Evolutionary conservation across 257 asterid species (phyloP).

Genomic region (Cruciata laevipes): DNA sequence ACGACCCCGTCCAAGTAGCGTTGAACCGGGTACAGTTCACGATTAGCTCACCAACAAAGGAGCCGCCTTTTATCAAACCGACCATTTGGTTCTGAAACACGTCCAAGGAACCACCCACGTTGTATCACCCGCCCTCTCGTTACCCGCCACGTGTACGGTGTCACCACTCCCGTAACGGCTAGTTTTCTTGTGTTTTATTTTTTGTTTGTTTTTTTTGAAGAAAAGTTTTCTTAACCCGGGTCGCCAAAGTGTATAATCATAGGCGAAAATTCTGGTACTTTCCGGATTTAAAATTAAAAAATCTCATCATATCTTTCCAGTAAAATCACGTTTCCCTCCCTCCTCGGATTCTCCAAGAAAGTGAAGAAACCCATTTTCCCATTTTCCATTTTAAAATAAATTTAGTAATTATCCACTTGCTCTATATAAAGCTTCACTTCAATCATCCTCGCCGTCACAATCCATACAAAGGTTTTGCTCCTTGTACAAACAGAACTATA

Average conservation of each 20-base stretch:
- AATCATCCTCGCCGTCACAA: background rate
- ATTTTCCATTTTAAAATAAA: background rate
- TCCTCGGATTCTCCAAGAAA: conserved; percentile 5
- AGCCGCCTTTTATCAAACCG: conserved; percentile 46
- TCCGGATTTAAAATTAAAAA: conserved; percentile 16
- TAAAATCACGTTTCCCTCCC: background rate
- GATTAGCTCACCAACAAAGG: background rate
- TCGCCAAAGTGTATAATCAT: conserved; percentile 8
- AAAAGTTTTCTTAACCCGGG: background rate
- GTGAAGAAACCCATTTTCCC: conserved; percentile 2
- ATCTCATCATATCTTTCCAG: background rate
- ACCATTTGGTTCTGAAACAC: conserved; percentile 29
- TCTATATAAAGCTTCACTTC: conserved; percentile 4
- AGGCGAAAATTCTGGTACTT: conserved; percentile 26
- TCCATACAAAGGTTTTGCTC: background rate
- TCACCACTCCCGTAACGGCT: conserved; percentile 38
- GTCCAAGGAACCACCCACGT: conserved; percentile 26
- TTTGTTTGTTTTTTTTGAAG: too few relatives aligned
- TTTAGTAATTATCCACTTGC: background rate
- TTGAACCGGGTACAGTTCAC: conserved; percentile 20
- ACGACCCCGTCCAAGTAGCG: conserved; percentile 13
- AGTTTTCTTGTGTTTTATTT: conserved; percentile 31
- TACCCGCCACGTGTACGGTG: conserved; percentile 37
- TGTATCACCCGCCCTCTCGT: conserved; percentile 23
- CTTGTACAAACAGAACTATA: conserved; percentile 21